Evolutionary conservation across 2,329 filamentous ascomycete species (phyloP), one percentile per base, ranked within the genome.

Genomic region (Hysterium pulicare): DNA sequence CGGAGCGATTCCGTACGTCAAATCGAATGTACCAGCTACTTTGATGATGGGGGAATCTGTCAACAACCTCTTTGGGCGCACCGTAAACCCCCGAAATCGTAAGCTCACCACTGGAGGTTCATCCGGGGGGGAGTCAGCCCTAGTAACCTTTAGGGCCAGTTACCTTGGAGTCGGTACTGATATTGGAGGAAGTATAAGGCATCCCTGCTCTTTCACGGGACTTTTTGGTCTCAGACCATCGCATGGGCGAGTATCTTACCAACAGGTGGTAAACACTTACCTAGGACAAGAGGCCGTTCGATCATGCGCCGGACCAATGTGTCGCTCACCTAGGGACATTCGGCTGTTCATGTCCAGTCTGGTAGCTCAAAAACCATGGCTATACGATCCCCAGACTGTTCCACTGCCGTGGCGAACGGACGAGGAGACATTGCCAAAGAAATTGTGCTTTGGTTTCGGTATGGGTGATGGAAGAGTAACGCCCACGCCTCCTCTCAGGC

Each of bases 1-100:
- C 2, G 78, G 78, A 4, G 77, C 77, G 9, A 68, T 81, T 21
- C 70, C 77, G 48, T 79, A 77, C 53, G 74, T 76, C 48, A 79
- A 80, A 65, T 80, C 78, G 0, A 79, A 75, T 48, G 71, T 79
- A 3, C 76, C 77, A 0, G 75, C 72, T 8, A 72, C 73, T 21
- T 73, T 78, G 66, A 77, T 79, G 75, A 75, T 77, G 33, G 69
- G 73, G 20, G 76, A 79, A 55, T 71, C 67, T 4, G 70, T 74
- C 13, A 79, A 78, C 59, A 74, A 76, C 45, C 62, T 76, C 2
- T 71, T 74, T 49, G 78, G 77, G 8, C 67, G 74, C 8, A 79
- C 76, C 0, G 53, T 74, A 26, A 78, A 77, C 51, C 77, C 78
- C 1, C 60, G 57, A 10, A 75, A 76, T 50, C 69, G 71, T 17